Base-by-base conservation (phyloP, 2,329 filamentous ascomycete genomes). In the Cordyceps cicadae region DNA sequence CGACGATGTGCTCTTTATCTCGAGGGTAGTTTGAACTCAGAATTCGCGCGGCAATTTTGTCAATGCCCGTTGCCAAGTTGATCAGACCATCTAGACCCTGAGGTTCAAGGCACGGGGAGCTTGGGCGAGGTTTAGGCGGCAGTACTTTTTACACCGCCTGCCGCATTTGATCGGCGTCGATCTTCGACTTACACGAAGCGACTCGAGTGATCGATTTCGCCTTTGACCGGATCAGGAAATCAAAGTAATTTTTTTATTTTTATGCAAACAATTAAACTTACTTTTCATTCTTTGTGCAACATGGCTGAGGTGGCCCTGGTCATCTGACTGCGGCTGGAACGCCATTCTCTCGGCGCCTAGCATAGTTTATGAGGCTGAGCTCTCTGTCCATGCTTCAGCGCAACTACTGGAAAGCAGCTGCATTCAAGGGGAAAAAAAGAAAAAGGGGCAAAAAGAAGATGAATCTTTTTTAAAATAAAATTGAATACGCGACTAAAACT, bases 81-180 rank as follows among this genome's bases (percentile, higher is more conserved):
- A 37, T 37, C 34, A 37, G 34, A 37, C 34, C 34, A 37, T 37
- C 34, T 11, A 29, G 26, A 24, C 34, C n/a, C 14, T 17, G 19
- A 51, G 5, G 29, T 6, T 7, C 29, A 29, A 46, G 17, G n/a
- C 21, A 34, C n/a, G 2, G n/a, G 48, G 37, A 59, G 55, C 55
- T 59, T 32, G 43, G 41, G 46, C 46, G 24, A 43, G 55, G 55
- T 59, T 51, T 11, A 45, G 45, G 59, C 39, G 59, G 59, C 59
- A 61, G 53, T 52, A 60, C 15, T 51, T 21, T 32, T 29, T 53
- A 54, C 59, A 61, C 59, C 59, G 59, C 59, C 59, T 61, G 45
- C 59, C 59, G 19, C 5, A 41, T 51, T 51, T 21, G 53, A n/a
- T 2, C 17, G n/a, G 39, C 15, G 14, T 43, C 15, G 24, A 24